Evolutionary conservation across 2,329 filamentous ascomycete genomes (phyloP).

Genomic region (Ampelomyces quisqualis): DNA sequence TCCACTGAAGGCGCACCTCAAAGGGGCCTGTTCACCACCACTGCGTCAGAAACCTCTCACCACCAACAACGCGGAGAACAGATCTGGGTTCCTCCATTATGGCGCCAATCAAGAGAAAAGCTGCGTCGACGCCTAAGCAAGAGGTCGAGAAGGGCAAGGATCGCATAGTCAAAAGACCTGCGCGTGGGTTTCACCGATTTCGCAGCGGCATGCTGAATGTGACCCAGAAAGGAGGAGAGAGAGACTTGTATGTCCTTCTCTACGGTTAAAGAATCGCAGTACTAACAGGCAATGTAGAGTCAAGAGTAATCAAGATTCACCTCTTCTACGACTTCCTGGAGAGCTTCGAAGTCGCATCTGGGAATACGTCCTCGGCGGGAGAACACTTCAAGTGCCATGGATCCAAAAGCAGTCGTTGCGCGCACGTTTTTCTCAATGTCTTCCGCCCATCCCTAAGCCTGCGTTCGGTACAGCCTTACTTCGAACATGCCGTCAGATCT

Average conservation of each 20-base stretch:
- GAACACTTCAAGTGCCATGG: background rate
- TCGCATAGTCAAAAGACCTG: constrained; percentile 13
- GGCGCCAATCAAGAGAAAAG: background rate
- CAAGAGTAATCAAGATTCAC: background rate
- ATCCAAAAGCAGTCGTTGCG: background rate
- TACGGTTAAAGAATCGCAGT: background rate
- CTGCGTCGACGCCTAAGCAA: background rate
- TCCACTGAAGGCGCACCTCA: too few species aligned
- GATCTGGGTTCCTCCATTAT: background rate
- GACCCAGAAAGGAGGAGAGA: constrained; percentile 14
- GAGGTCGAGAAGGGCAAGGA: background rate
- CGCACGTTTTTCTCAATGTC: too few species aligned
- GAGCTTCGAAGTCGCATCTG: constrained; percentile 28
- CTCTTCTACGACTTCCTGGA: background rate
- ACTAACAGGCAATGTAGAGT: background rate
- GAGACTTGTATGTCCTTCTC: constrained; percentile 6
- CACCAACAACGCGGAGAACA: too few species aligned
- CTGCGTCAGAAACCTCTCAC: too few species aligned
- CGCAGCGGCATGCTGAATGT: constrained; percentile 17
- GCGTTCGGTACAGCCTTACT: background rate
- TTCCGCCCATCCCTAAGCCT: background rate
- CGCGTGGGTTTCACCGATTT: constrained; percentile 19
- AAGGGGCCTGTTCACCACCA: background rate
- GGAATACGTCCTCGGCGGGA: constrained; percentile 39
- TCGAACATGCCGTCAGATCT: constrained; percentile 17